Evolutionary conservation across 1,139 yeast species (phyloP), one percentile per base, ranked within the genome.

Genomic region (Eremothecium sinecaudum): DNA sequence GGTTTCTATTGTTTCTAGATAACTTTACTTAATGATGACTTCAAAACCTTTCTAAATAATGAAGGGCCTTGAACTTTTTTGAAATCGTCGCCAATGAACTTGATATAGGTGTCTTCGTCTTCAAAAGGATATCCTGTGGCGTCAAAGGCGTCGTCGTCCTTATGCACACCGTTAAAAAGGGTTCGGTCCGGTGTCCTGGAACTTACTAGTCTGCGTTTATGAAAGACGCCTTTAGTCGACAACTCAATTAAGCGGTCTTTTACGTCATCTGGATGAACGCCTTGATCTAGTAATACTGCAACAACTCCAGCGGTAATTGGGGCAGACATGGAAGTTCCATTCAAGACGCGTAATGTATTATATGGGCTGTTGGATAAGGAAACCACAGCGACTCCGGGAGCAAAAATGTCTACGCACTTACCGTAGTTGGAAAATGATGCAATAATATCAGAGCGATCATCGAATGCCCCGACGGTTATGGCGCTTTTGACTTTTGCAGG

Each of bases 261-360:
- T 3, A 75, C 62, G 16, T 66, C 64, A 0, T 42, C 43, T 0
- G 69, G 61, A 0, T 61, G 48, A 4, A 73, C 61, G 0, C 93
- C 94, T 43, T 65, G 61, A 29, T 82, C 75, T 42, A 84, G 58
- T 31, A 73, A 55, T 22, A 74, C 69, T 0, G 87, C 90, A 2
- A 69, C 74, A 25, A 81, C 49, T 0, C 95, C 96, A 0, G 90
- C 67, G 5, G 82, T 80, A 2, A 75, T 66, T 0, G 95, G 95
- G 1, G 94, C 68, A 0, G 94, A 76, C 84, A 83, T 83, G 1
- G 94, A 83, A 0, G 95, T 84, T 0, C 96, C 96, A 2, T 92
- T 75, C 41, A 78, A 66, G 4, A 45, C 42, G n/a, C 47, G 38
- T 9, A 56, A 42, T 8, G 25, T 23, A 24, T 45, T 40, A 8